Conservation (phyloP, 2,329 filamentous ascomycete genomes). For the Thielaviopsis musarum region DNA sequence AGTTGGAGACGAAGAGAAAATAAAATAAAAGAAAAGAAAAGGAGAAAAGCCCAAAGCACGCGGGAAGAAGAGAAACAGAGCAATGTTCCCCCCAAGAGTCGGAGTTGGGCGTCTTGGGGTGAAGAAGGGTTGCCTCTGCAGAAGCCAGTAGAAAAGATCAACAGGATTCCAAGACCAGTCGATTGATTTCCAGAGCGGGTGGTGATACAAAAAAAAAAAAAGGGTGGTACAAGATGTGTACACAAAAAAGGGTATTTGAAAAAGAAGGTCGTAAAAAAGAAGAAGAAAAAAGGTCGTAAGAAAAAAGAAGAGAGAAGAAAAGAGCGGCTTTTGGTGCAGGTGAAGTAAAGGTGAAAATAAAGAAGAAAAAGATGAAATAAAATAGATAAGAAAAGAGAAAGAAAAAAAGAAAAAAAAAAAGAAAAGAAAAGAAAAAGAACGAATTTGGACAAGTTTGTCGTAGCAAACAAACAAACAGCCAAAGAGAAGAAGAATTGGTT, state of each 20-base stretch:
- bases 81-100: too few relatives aligned
- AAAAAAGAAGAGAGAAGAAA: neutral
- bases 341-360: neutral
- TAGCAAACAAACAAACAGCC: too few relatives aligned
- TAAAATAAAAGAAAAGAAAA: neutral
- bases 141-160: neutral
- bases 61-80: too few relatives aligned
- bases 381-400: neutral
- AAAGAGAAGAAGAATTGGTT: neutral
- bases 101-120: neutral
- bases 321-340: neutral
- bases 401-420: neutral
- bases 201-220: neutral
- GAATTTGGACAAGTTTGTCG: too few relatives aligned
- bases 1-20: too few relatives aligned
- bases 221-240: too few relatives aligned
- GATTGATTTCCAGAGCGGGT: too few relatives aligned
- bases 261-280: neutral
- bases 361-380: too few relatives aligned
- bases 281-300: slow-evolving; percentile 1
- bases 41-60: neutral
- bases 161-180: too few relatives aligned
- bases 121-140: neutral
- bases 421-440: neutral
- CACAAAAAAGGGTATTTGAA: neutral